These are phyloP conservation scores for Calonectria crousiana DNA, from an alignment of 2,329 filamentous ascomycete species.

Conservation along the genomic window DNA sequence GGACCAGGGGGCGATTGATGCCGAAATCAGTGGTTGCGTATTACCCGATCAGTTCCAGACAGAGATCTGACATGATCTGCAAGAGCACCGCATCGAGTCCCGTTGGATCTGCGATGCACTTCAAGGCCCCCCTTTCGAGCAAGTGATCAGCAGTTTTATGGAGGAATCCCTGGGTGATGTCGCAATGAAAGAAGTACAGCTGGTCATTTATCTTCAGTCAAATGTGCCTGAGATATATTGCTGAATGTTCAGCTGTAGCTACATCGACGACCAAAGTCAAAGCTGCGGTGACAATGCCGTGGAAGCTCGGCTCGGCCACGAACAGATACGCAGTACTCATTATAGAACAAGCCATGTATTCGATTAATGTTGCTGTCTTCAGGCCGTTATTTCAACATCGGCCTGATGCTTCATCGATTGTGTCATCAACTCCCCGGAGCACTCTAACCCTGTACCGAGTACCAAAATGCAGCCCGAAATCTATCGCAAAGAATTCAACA, in stretches of 20 bases:
- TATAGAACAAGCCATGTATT: neutral
- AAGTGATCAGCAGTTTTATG: neutral
- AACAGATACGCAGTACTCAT: neutral
- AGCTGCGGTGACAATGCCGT: neutral
- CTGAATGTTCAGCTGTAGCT: neutral
- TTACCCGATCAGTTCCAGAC: neutral
- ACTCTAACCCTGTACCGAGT: conserved; percentile 28
- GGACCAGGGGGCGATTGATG: neutral
- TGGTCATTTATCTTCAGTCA: too few species aligned
- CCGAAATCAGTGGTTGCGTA: neutral
- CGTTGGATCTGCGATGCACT: neutral
- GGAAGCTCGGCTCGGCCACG: neutral
- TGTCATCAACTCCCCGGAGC: conserved; percentile 38
- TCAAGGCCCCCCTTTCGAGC: neutral
- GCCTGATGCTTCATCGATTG: conserved; percentile 31
- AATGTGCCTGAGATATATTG: too few species aligned
- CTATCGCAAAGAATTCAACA: conserved; percentile 38
- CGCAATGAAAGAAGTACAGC: neutral
- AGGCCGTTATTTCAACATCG: conserved; percentile 33
- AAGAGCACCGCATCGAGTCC: neutral
- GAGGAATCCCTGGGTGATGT: neutral
- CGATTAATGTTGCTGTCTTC: conserved; percentile 19
- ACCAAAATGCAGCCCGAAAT: conserved; percentile 33
- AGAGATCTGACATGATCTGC: neutral
- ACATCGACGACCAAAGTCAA: neutral